phyloP scores from a whole-genome alignment of 164 flowering plant genomes.

The Houttuynia cordata region DNA sequence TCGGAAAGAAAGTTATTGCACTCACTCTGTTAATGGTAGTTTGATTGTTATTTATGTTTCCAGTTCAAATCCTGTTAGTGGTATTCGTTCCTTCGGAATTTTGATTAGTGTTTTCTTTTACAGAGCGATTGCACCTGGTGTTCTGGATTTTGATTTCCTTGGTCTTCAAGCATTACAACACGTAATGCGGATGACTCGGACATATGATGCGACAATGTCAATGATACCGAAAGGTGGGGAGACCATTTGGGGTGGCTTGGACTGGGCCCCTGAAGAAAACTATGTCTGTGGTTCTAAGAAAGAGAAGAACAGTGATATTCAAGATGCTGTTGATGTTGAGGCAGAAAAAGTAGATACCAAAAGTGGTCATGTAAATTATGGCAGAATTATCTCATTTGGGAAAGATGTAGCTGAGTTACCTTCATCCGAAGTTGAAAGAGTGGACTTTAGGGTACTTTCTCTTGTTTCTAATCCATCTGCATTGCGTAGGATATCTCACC shows the following conservation, averaged over 20 bases:
- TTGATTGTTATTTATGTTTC: background rate
- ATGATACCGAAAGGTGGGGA: conserved; percentile 97
- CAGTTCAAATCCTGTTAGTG: background rate
- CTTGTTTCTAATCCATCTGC: background rate
- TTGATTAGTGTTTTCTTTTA: conserved; percentile 8
- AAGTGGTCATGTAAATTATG: conserved; percentile 34
- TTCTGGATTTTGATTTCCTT: conserved; percentile 63
- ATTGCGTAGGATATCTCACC: background rate
- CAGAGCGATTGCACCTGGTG: conserved; percentile 92
- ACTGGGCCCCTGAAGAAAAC: conserved; percentile 92
- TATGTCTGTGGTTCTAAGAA: conserved; percentile 28
- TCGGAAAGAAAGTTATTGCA: background rate
- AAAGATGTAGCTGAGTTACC: conserved; percentile 53
- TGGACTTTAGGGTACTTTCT: conserved; percentile 59
- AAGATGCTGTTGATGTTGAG: conserved; percentile 10
- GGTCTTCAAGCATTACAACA: conserved; percentile 71
- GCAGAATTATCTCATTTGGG: conserved; percentile 83
- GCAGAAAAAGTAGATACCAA: conserved; percentile 11
- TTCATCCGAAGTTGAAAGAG: conserved; percentile 52
- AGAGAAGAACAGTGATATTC: conserved; percentile 27
- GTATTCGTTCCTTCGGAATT: background rate
- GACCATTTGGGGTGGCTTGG: conserved; percentile 87
- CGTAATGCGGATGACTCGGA: conserved; percentile 81
- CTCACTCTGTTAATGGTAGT: background rate
- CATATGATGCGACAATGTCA: conserved; percentile 98